A percentile compares a stretch with the other conserved stretches of the same genome.
phyloP scores from a whole-genome alignment of 176 grass and related monocot genomes.

The Carex parvula region DNA sequence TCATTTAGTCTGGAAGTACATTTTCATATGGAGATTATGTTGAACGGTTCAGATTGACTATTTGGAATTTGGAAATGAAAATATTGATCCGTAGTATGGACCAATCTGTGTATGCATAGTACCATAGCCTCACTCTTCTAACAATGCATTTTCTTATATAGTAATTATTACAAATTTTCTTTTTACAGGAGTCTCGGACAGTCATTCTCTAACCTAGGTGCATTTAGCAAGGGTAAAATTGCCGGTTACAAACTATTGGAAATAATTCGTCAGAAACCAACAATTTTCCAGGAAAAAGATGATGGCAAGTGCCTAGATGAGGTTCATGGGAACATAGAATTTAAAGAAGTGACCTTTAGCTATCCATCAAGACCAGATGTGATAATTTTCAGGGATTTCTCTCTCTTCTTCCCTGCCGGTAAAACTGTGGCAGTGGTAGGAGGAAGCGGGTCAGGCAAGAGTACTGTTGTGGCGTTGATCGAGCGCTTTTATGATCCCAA shows the following conservation, averaged over 20 bases:
- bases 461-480: constrained; percentile 36
- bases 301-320: constrained; percentile 31
- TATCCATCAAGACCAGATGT: constrained; percentile 52
- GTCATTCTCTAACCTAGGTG: constrained; percentile 78
- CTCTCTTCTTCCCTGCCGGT: constrained; percentile 16
- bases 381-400: constrained; percentile 41
- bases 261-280: constrained; percentile 44
- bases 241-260: constrained; percentile 45
- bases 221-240: constrained; percentile 86
- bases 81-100: no score
- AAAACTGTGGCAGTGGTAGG: constrained; percentile 39
- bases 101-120: no score
- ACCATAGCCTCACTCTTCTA: neutral
- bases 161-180: constrained; percentile 3
- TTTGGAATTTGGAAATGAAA: no score
- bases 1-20: no score
- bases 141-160: neutral
- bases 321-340: constrained; percentile 44
- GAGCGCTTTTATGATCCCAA: constrained; percentile 43
- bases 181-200: constrained; percentile 75
- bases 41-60: no score
- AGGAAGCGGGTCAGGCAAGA: constrained; percentile 33
- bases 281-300: constrained; percentile 35
- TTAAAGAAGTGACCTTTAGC: constrained; percentile 50
- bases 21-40: no score